Evolutionary conservation across 306 rosid genomes (phyloP), one percentile per base, ranked within the genome.

Genomic region (Cicer arietinum): DNA sequence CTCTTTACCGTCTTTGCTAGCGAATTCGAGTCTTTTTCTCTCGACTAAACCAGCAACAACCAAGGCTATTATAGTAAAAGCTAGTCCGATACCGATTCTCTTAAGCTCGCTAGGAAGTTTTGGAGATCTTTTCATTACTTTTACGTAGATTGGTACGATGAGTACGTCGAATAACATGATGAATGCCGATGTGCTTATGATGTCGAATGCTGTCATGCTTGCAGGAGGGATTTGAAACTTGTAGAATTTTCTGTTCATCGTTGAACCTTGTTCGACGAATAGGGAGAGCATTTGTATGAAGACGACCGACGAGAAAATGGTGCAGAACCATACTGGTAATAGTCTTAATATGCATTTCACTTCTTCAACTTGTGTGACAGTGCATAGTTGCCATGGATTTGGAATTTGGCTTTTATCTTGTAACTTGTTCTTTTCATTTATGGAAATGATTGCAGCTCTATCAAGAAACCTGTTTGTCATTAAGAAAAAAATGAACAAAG

Each of bases 211-310:
- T 0, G 89, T 84, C 90, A 87, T 87, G 90, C 87, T 85, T 0
- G 94, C 90, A 0, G 90, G 91, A 68, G 89, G 94, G 56, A 87
- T 78, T 53, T 69, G 79, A 35, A 89, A 85, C 70, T 62, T 80
- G 6, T 79, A 57, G 25, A 87, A 64, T 2, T 45, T 46, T 56
- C 77, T 81, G 67, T 85, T 61, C 94, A 87, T 89, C 40, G 90
- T 82, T 0, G 89, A 85, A 7, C 91, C 91, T 66, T 89, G 91
- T 59, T 85, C 84, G 6, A 89, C 87, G 18, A 87, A 87, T 17
- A 87, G 86, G 22, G 91, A 87, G 1, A 82, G 75, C 87, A 87
- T 84, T 77, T 89, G 91, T 44, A 85, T 84, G 87, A 85, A 87
- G 51, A 87, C 84, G 8, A 85, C 88, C 0, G 87, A 89, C 69